Evolutionary conservation across 345 rosid genomes (phyloP).

Genomic region (Mangifera indica): DNA sequence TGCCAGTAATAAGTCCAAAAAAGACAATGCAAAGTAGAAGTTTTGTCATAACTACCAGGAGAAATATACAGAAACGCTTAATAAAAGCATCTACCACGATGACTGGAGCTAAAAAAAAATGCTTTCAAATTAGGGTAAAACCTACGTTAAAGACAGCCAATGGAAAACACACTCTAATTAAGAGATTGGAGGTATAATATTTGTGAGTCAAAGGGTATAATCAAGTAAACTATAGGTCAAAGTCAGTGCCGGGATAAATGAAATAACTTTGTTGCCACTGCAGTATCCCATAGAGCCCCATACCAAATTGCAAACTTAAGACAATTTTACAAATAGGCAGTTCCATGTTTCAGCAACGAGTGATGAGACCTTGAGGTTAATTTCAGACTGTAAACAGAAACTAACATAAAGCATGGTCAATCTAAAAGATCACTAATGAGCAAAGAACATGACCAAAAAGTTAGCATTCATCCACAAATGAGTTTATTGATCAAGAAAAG

Average conservation of each 20-base stretch:
- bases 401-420: not conserved
- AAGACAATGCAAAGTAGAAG: not conserved
- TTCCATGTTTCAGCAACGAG: not conserved
- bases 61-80: not conserved
- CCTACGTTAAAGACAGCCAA: not conserved
- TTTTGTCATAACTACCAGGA: too few species aligned
- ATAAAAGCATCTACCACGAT: not conserved
- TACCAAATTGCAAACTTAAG: not conserved
- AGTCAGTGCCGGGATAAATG: not conserved
- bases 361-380: not conserved
- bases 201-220: not conserved
- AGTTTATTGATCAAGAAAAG: not conserved
- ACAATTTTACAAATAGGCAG: not conserved
- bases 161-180: not conserved
- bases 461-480: not conserved
- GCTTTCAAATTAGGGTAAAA: not conserved
- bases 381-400: not conserved
- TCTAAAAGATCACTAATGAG: not conserved
- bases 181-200: not conserved
- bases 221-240: not conserved
- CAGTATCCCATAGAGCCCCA: not conserved
- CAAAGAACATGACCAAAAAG: not conserved
- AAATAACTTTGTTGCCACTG: not conserved
- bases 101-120: not conserved
- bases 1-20: not conserved